Conservation (phyloP, 345 rosid species). For the Hibiscus syriacus region DNA sequence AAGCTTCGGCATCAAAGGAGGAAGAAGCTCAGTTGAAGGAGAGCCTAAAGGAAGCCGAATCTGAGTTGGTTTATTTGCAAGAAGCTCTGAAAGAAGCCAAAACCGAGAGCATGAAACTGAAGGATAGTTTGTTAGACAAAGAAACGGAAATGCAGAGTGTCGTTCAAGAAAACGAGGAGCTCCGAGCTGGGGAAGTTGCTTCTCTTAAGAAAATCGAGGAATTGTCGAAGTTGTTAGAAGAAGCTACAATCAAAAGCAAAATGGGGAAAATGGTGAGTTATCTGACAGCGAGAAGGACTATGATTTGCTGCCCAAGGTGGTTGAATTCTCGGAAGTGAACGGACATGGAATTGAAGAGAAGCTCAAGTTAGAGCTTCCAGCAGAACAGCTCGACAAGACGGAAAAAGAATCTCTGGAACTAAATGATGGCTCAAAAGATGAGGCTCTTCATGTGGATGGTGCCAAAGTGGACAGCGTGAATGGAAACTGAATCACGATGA, state of each 20-base stretch:
- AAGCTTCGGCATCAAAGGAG: slow-evolving; percentile 56
- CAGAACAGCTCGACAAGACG: slow-evolving; percentile 25
- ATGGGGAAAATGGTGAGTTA: slow-evolving; percentile 65
- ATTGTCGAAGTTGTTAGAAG: slow-evolving; percentile 74
- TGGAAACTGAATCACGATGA: slow-evolving; percentile 41
- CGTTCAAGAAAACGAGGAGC: slow-evolving; percentile 66
- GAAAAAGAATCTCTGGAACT: slow-evolving; percentile 35
- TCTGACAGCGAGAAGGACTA: slow-evolving; percentile 87
- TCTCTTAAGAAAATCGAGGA: slow-evolving; percentile 63
- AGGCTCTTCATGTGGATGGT: slow-evolving; percentile 19
- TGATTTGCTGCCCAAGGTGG: slow-evolving; percentile 88
- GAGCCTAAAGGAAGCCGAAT: slow-evolving; percentile 71
- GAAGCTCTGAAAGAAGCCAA: slow-evolving; percentile 64
- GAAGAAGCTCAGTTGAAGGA: slow-evolving; percentile 65
- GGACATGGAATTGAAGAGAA: slow-evolving; percentile 77
- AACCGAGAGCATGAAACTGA: slow-evolving; percentile 65
- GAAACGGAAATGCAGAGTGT: slow-evolving; percentile 68
- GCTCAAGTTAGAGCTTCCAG: slow-evolving; percentile 35
- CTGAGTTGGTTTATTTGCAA: slow-evolving; percentile 69
- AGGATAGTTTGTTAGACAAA: slow-evolving; percentile 69
- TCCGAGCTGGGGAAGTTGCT: slow-evolving; percentile 50
- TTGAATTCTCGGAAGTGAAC: slow-evolving; percentile 91
- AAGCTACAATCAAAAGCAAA: slow-evolving; percentile 50
- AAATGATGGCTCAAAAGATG: slow-evolving; percentile 19
- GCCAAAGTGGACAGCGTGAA: slow-evolving; percentile 37